These are phyloP conservation scores for Alternaria alternata DNA, from an alignment of 2,329 filamentous ascomycete genomes.

Conservation along the genomic window DNA sequence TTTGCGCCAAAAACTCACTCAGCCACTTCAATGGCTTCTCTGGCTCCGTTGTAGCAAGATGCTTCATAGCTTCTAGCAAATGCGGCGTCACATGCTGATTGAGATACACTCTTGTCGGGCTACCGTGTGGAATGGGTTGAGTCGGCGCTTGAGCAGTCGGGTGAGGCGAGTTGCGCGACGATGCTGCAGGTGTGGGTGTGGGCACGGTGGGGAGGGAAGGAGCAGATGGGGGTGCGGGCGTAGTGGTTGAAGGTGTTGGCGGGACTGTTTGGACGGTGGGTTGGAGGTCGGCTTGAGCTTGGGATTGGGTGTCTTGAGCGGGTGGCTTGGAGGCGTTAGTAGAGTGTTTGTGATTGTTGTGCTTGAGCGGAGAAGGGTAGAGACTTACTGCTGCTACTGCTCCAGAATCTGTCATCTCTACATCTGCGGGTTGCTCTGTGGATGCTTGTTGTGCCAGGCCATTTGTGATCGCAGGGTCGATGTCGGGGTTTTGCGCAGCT, in stretches of 20 bases:
- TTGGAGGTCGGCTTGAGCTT: background rate
- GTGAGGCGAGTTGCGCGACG: constrained; percentile 48
- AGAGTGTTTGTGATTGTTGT: background rate
- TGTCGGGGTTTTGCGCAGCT: constrained; percentile 25
- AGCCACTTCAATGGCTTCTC: constrained; percentile 61
- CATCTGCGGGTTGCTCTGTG: constrained; percentile 26
- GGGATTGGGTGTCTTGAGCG: background rate
- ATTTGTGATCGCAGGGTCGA: constrained; percentile 30
- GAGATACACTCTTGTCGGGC: constrained; percentile 58
- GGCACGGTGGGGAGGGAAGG: constrained; percentile 10
- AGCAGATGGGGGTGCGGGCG: constrained; percentile 9
- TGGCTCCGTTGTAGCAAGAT: constrained; percentile 58
- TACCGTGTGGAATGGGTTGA: constrained; percentile 56
- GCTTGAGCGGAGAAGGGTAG: background rate
- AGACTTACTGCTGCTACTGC: constrained; percentile 16
- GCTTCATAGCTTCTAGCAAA: constrained; percentile 62
- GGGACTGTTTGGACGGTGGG: constrained; percentile 21
- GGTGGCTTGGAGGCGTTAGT: constrained; percentile 1
- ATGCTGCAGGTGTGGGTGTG: constrained; percentile 23
- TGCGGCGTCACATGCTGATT: constrained; percentile 61
- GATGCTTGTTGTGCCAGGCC: constrained; percentile 18
- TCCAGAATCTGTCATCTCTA: constrained; percentile 42
- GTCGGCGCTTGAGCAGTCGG: constrained; percentile 42
- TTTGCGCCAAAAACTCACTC: constrained; percentile 57
- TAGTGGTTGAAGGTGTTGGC: constrained; percentile 12